These are phyloP conservation scores for Diaporthe longicolla DNA, from an alignment of 2,329 filamentous ascomycete species.

Conservation along the genomic window DNA sequence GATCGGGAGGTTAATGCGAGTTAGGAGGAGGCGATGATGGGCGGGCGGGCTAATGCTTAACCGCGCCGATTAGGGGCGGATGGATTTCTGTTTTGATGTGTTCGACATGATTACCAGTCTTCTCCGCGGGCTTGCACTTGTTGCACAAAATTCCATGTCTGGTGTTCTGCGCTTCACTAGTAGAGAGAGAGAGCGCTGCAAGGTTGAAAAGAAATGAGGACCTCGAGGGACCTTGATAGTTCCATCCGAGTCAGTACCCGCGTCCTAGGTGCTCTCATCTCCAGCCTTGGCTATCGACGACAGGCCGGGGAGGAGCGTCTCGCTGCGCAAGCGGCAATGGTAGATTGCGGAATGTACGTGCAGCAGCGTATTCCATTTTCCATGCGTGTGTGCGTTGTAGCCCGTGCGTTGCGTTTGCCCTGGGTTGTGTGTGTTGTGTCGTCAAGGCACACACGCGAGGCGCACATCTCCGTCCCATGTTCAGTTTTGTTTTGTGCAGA, in stretches of 20 bases:
- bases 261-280: neutral
- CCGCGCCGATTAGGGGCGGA: too few species aligned
- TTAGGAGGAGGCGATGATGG: neutral
- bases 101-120: neutral
- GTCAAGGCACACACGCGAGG: conserved; percentile 5
- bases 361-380: neutral
- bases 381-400: neutral
- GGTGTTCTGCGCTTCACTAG: too few species aligned
- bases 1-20: conserved; percentile 24
- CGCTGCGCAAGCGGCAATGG: neutral
- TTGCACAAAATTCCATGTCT: neutral
- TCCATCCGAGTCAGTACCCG: neutral
- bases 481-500: neutral
- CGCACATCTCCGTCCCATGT: conserved; percentile 27
- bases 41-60: too few species aligned
- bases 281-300: neutral
- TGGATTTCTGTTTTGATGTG: neutral
- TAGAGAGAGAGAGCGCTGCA: neutral
- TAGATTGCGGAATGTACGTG: neutral
- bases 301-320: neutral
- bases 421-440: neutral
- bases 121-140: neutral
- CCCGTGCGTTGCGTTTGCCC: neutral
- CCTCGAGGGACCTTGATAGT: neutral
- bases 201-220: neutral